Evolutionary conservation across 768 basidiomycete species (phyloP).

Genomic region (Russula compacta): DNA sequence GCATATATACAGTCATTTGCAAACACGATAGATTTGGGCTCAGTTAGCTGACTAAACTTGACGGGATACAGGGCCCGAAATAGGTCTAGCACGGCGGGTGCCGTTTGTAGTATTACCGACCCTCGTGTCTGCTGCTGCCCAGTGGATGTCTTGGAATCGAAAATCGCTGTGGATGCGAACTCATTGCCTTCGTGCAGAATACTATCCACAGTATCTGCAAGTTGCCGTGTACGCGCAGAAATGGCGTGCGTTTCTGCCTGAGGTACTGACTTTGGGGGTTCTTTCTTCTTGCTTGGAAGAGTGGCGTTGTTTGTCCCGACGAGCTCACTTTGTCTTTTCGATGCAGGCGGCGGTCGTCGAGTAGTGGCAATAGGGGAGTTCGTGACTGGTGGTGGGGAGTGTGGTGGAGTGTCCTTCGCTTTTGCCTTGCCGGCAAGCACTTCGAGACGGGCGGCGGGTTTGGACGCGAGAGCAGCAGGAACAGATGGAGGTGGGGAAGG

Average conservation of each 20-base stretch:
- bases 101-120: conserved; percentile 47
- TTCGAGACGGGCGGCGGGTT: conserved; percentile 49
- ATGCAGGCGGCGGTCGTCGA: conserved; percentile 26
- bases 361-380: conserved; percentile 21
- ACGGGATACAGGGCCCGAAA: conserved; percentile 74
- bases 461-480: conserved; percentile 32
- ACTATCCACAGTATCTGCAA: conserved; percentile 14
- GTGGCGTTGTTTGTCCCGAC: not conserved
- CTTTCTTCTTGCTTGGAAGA: conserved; percentile 1
- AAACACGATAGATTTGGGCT: conserved; percentile 52
- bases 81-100: conserved; percentile 63
- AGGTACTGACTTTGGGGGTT: not conserved
- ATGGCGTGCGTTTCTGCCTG: conserved; percentile 12
- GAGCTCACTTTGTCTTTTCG: not conserved
- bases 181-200: conserved; percentile 30
- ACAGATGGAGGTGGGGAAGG: conserved; percentile 24
- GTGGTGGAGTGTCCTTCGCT: conserved; percentile 32
- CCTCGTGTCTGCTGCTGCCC: conserved; percentile 30
- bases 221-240: conserved; percentile 8
- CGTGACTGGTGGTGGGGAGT: conserved; percentile 3
- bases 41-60: conserved; percentile 40
- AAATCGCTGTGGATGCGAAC: conserved; percentile 45
- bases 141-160: conserved; percentile 19
- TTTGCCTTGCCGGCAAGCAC: conserved; percentile 49
- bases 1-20: conserved; percentile 78